Evolutionary conservation across 768 basidiomycete genomes (phyloP).

Genomic region (Rhizopogon vulgaris): DNA sequence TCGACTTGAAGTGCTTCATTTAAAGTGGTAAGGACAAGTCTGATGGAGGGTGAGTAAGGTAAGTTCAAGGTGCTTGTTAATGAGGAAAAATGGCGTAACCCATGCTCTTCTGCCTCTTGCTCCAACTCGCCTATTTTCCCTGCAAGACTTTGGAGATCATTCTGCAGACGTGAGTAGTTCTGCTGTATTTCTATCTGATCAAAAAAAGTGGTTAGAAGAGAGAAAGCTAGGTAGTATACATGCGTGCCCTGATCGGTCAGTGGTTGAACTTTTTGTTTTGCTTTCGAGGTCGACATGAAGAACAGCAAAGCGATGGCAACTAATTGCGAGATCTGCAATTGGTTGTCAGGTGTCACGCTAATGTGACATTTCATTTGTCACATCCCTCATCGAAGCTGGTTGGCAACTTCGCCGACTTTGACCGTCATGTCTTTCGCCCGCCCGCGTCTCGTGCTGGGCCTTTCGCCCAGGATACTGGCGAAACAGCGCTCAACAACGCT

Average conservation of each 20-base stretch:
- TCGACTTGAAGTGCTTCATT: conserved; percentile 77
- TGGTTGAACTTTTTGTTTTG: conserved; percentile 51
- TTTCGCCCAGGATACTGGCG: conserved; percentile 39
- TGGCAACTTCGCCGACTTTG: conserved; percentile 33
- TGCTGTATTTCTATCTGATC: conserved; percentile 76
- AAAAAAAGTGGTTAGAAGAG: conserved; percentile 31
- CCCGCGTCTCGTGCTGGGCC: conserved; percentile 42
- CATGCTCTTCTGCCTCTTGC: conserved; percentile 92
- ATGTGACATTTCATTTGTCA: conserved; percentile 21
- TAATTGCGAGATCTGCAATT: conserved; percentile 19
- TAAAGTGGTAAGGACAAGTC: conserved; percentile 84
- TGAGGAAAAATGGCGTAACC: conserved; percentile 42
- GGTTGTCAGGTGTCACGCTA: conserved; percentile 18
- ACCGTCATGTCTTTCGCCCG: conserved; percentile 54
- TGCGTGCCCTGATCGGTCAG: conserved; percentile 70
- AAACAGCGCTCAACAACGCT: conserved; percentile 20
- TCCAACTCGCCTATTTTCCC: conserved; percentile 96
- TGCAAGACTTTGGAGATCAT: conserved; percentile 85
- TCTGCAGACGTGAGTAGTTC: conserved; percentile 75
- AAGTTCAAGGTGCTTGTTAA: conserved; percentile 1
- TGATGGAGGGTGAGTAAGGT: conserved; percentile 25
- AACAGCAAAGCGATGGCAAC: background rate
- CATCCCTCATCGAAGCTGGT: conserved; percentile 9
- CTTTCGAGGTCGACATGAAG: conserved; percentile 46
- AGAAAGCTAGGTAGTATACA: background rate